Evolutionary conservation across 768 basidiomycete species (phyloP).

Genomic region (Termitomyces eurrhizus): DNA sequence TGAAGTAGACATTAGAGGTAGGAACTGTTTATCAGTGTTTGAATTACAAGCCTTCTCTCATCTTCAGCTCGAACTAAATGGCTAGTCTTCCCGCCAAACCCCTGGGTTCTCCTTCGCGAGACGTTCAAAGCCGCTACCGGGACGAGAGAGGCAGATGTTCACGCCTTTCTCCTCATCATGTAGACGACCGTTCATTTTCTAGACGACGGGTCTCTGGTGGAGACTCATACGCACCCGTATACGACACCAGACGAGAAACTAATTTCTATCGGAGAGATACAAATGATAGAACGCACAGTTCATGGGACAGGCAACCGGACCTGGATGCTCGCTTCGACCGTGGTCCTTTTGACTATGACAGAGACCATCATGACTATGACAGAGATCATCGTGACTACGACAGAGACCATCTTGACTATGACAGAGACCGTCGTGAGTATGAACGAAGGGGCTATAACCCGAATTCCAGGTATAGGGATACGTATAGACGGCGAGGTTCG

Average conservation of each 20-base stretch:
- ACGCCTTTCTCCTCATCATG: constrained; percentile 18
- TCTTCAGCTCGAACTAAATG: constrained; percentile 22
- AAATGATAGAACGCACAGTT: constrained; percentile 3
- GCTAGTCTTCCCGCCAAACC: constrained; percentile 39
- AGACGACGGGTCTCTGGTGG: constrained; percentile 15
- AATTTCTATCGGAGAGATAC: constrained; percentile 10
- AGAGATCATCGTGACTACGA: constrained; percentile 20
- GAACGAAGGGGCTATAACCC: constrained; percentile 18
- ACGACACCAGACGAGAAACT: constrained; percentile 23
- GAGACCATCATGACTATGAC: constrained; percentile 18
- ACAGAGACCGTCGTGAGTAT: constrained; percentile 17
- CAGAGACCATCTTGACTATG: constrained; percentile 15
- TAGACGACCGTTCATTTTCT: constrained; percentile 3
- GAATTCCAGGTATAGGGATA: constrained; percentile 20
- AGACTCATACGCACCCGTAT: constrained; percentile 29
- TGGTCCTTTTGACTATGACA: constrained; percentile 14
- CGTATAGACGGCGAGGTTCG: constrained; percentile 15
- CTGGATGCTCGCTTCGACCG: constrained; percentile 9
- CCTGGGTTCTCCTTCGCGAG: constrained; percentile 8
- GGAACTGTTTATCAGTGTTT: constrained; percentile 13
- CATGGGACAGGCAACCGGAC: constrained; percentile 17
- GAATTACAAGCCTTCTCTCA: neutral
- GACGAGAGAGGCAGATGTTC: constrained; percentile 27
- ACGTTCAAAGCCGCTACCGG: constrained; percentile 16
- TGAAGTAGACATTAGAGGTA: constrained; percentile 36